phyloP scores from a whole-genome alignment of 169 alveolate species.

The Theileria annulata region DNA sequence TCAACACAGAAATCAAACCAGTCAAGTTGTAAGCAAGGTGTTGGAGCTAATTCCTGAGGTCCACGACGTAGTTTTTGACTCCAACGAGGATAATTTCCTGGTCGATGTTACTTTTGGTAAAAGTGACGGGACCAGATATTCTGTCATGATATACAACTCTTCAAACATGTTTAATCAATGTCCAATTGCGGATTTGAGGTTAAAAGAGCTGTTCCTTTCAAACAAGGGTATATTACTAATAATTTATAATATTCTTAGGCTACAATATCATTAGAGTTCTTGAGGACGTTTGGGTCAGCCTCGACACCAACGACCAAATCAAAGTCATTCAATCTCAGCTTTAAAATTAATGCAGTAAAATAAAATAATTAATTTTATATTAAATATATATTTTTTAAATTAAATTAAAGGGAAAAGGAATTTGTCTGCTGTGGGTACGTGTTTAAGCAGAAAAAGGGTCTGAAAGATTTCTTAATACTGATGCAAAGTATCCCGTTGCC shows the following conservation, averaged over 20 bases:
- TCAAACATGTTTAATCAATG: conserved; percentile 16
- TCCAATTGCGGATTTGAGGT: conserved; percentile 48
- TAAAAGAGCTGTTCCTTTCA: conserved; percentile 48
- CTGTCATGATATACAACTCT: conserved; percentile 36
- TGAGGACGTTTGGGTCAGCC: conserved; percentile 18
- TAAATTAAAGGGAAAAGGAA: conserved; percentile 7
- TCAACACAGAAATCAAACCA: conserved; percentile 13
- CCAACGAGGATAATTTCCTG: conserved; percentile 31
- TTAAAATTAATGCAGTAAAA: not conserved
- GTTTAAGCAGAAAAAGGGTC: conserved; percentile 38
- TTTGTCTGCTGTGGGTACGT: conserved; percentile 6
- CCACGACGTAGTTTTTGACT: not conserved
- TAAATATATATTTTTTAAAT: not conserved
- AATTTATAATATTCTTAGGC: not conserved
- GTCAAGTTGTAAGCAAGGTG: conserved; percentile 8
- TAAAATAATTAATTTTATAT: not conserved
- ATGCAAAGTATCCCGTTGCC: conserved; percentile 59
- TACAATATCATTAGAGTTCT: conserved; percentile 21
- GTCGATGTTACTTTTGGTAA: conserved; percentile 36
- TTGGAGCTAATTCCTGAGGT: not conserved
- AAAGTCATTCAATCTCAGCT: conserved; percentile 6
- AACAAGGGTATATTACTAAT: conserved; percentile 28
- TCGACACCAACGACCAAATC: not conserved
- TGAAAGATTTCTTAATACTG: conserved; percentile 18
- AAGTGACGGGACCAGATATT: not conserved